Base-by-base conservation (phyloP, 176 grass and related monocot species). In the Stipa capillata region DNA sequence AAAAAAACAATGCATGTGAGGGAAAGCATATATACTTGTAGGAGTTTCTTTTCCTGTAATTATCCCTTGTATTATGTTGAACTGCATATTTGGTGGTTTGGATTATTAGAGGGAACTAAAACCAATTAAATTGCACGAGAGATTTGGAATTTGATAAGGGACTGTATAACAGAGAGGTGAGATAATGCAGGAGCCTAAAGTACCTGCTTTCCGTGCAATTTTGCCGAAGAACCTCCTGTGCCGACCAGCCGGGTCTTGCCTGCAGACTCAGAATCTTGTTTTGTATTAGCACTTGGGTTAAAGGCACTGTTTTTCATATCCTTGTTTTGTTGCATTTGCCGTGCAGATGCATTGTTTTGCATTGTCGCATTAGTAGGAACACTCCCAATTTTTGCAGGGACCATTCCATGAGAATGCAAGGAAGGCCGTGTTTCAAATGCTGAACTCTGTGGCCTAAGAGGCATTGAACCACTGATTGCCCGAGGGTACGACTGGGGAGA, bases 171-270 rank as follows among this genome's bases (percentile, higher is more conserved):
- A 78, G 56, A 33, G 31, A 64, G 39, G 74, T 18, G 9, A 66
- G 68, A 73, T 73, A 44, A 73, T 61, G 60, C 41, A 69, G 37
- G 3, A 87, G n/a, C 4, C 48, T 1, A 32, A 64, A 47, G 48
- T 62, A 85, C 87, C 77, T 85, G 87, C 39, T 89, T 89, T 81
- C 82, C 87, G 72, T 66, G 84, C 15, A 2, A 45, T 66, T 89
- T 89, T 7, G 63, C 65, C 8, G 86, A 74, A 59, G 86, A 78
- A 59, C 59, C 74, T 69, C 79, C 85, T 66, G 74, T 32, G 74
- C 74, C 81, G 59, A 33, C 87, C 12, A 29, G 11, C 13, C 41
- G 51, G 20, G 15, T 69, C 24, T 80, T 88, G 51, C 81, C 60
- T 53, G 52, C 47, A 83, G 86, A 60, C 20, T 74, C 86, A 13